phyloP scores from a whole-genome alignment of 495 filamentous ascomycete species.

The Podospora conica region DNA sequence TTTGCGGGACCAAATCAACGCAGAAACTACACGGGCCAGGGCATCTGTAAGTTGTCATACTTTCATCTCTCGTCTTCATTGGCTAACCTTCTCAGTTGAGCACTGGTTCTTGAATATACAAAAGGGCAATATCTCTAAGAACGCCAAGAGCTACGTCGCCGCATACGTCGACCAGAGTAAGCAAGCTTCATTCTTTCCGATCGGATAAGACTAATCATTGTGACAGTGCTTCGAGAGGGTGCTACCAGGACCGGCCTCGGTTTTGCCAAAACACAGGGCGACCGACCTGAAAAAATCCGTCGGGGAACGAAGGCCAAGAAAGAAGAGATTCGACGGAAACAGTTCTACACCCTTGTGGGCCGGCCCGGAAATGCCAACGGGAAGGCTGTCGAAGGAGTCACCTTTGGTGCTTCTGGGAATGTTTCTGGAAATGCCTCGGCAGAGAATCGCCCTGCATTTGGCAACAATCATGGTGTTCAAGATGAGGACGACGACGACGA shows the following conservation, averaged over 20 bases:
- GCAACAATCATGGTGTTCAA: too few species aligned
- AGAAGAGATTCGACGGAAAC: background rate
- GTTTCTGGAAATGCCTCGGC: too few species aligned
- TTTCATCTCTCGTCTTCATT: background rate
- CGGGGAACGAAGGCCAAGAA: too few species aligned
- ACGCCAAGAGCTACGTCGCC: conserved; percentile 13
- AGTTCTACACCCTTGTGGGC: background rate
- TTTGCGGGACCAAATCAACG: conserved; percentile 23
- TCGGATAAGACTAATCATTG: background rate
- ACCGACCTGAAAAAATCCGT: too few species aligned
- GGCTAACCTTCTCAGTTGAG: conserved; percentile 34
- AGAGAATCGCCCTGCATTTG: background rate
- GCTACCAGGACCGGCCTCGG: background rate
- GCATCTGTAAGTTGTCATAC: conserved; percentile 32
- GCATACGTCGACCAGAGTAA: background rate
- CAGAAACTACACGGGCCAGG: conserved; percentile 30
- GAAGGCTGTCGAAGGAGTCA: background rate
- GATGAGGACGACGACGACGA: background rate
- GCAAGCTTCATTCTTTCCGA: background rate
- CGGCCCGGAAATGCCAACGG: background rate
- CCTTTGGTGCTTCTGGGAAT: background rate
- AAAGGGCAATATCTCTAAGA: conserved; percentile 27
- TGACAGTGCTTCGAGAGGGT: background rate
- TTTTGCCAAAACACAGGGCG: background rate
- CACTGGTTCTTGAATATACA: conserved; percentile 41